phyloP scores from a whole-genome alignment of 2,329 filamentous ascomycete species.

The Atkinsonella texensis region DNA sequence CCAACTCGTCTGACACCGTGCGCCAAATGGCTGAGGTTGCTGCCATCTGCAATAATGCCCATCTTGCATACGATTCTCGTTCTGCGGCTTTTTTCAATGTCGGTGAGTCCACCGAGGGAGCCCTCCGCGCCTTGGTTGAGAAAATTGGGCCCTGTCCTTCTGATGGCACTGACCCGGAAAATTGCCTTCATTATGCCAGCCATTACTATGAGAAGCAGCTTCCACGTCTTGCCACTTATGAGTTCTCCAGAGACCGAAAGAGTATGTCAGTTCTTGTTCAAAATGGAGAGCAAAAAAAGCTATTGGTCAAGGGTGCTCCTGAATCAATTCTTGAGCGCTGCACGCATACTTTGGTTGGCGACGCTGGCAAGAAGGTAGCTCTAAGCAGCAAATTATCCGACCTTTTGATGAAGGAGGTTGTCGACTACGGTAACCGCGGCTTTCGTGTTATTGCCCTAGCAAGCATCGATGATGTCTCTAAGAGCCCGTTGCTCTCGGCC shows the following conservation, averaged over 20 bases:
- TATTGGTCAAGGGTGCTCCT: slow-evolving; percentile 92
- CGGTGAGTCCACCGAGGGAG: slow-evolving; percentile 92
- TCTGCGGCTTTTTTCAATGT: slow-evolving; percentile 66
- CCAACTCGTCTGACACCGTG: slow-evolving; percentile 62
- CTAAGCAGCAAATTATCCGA: slow-evolving; percentile 58
- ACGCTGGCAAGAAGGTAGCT: slow-evolving; percentile 63
- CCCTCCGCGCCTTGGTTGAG: slow-evolving; percentile 79
- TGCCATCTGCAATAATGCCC: slow-evolving; percentile 79
- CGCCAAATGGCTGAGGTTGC: slow-evolving; percentile 63
- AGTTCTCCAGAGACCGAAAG: slow-evolving; percentile 96
- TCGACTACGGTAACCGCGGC: slow-evolving; percentile 83
- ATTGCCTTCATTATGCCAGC: slow-evolving; percentile 72
- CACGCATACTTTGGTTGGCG: slow-evolving; percentile 66
- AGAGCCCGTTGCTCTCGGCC: slow-evolving; percentile 61
- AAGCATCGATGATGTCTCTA: slow-evolving; percentile 62
- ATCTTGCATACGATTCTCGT: slow-evolving; percentile 69
- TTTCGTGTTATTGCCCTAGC: slow-evolving; percentile 92
- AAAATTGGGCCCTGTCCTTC: slow-evolving; percentile 80
- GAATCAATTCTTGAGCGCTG: slow-evolving; percentile 92
- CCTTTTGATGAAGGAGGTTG: slow-evolving; percentile 65
- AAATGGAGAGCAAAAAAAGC: slow-evolving; percentile 56
- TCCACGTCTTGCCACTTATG: slow-evolving; percentile 72
- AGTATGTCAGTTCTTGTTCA: slow-evolving; percentile 95
- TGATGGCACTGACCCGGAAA: slow-evolving; percentile 35
- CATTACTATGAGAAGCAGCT: slow-evolving; percentile 69